These are phyloP conservation scores for Pisolithus marmoratus DNA, from an alignment of 768 basidiomycete genomes.

Conservation along the genomic window DNA sequence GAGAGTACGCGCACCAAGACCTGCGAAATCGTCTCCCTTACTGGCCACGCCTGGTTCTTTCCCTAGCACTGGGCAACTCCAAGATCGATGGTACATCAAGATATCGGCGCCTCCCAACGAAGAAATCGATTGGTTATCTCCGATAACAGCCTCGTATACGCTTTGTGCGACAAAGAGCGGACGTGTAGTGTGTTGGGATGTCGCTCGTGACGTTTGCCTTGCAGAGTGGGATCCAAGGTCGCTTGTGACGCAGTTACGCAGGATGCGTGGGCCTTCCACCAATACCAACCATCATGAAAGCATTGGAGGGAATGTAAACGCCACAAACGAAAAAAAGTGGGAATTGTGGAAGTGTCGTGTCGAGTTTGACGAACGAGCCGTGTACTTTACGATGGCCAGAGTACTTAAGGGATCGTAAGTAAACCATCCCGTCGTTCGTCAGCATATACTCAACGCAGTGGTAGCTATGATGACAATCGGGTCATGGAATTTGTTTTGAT, in stretches of 20 bases:
- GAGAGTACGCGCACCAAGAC: slow-evolving; percentile 52
- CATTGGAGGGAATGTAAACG: slow-evolving; percentile 7
- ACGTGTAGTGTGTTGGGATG: slow-evolving; percentile 74
- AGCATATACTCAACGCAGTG: slow-evolving; percentile 3
- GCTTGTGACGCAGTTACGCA: slow-evolving; percentile 6
- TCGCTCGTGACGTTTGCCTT: slow-evolving; percentile 52
- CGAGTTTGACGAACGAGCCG: slow-evolving; percentile 64
- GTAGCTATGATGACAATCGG: slow-evolving; percentile 53
- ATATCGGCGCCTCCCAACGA: slow-evolving; percentile 62
- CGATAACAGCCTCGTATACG: slow-evolving; percentile 69
- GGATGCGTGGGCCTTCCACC: slow-evolving; percentile 7
- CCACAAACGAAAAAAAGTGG: slow-evolving; percentile 40
- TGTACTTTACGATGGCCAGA: slow-evolving; percentile 74
- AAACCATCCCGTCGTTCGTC: not conserved
- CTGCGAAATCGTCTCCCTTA: slow-evolving; percentile 30
- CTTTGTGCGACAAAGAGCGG: slow-evolving; percentile 76
- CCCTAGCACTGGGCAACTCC: too few species aligned
- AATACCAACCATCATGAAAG: slow-evolving; percentile 8
- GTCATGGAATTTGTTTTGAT: slow-evolving; percentile 70
- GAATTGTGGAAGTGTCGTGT: slow-evolving; percentile 77
- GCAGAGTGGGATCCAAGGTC: slow-evolving; percentile 61
- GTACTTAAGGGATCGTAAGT: slow-evolving; percentile 47
- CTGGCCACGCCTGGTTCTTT: not conserved
- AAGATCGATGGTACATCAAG: slow-evolving; percentile 56
- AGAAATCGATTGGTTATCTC: slow-evolving; percentile 72